phyloP scores from a whole-genome alignment of 108 stramenopile genomes.

The Cylindrotheca closterium region DNA sequence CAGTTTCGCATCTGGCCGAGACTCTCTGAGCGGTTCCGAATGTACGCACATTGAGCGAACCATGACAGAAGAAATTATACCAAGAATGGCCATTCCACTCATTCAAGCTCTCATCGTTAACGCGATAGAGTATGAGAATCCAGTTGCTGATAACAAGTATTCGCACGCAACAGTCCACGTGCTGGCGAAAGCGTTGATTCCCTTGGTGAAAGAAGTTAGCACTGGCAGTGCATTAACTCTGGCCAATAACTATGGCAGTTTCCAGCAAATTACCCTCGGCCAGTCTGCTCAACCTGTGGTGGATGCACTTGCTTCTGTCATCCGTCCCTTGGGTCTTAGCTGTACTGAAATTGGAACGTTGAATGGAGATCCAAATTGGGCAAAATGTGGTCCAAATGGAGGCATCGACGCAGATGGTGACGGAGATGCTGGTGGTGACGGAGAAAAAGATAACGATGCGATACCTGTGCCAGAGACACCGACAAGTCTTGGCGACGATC shows the following conservation, averaged over 20 bases:
- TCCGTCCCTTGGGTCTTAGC: conserved; percentile 28
- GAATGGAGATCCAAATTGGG: neutral
- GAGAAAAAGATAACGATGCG: conserved; percentile 3
- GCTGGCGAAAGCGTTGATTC: conserved; percentile 53
- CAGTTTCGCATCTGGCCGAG: conserved; percentile 45
- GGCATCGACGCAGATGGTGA: conserved; percentile 1
- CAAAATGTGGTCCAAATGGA: neutral
- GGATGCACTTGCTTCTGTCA: conserved; percentile 32
- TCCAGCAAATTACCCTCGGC: conserved; percentile 8
- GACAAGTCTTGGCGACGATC: conserved; percentile 55
- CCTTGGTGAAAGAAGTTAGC: conserved; percentile 46
- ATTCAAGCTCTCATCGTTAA: conserved; percentile 44
- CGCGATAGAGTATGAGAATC: conserved; percentile 4
- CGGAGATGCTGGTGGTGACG: conserved; percentile 7
- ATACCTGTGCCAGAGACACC: conserved; percentile 41
- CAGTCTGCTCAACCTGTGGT: conserved; percentile 20
- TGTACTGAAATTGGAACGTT: conserved; percentile 47
- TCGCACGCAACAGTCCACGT: conserved; percentile 47
- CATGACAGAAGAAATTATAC: conserved; percentile 37
- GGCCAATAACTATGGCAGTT: conserved; percentile 8
- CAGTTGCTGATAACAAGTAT: conserved; percentile 7
- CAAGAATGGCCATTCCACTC: conserved; percentile 39
- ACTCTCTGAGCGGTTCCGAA: conserved; percentile 22
- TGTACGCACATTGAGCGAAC: conserved; percentile 37
- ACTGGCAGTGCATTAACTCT: conserved; percentile 38